Base-by-base conservation (phyloP, 2,329 filamentous ascomycete genomes). In the Beauveria australis region DNA sequence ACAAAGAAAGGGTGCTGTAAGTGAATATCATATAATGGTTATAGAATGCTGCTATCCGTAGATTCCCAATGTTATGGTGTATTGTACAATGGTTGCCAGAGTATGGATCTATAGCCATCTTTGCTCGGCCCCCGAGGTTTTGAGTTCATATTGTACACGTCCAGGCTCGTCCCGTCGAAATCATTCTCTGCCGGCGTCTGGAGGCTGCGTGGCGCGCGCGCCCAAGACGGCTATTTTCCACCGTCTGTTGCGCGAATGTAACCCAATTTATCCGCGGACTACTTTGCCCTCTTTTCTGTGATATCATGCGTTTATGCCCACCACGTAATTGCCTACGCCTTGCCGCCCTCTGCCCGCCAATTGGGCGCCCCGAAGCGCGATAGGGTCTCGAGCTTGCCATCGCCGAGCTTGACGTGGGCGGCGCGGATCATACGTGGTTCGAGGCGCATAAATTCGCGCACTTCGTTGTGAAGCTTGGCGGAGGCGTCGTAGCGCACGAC, bases 401-500 rank as follows among this genome's bases (percentile, higher is more conserved):
- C 79, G 48, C 92, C 93, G 66, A 97, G 80, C 80, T 92, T 95
- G 61, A 97, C 92, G 63, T 93, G 86, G 28, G 86, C 87, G 68
- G 92, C 88, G 62, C 92, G 85, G 64, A 99, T 89, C 85, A 97
- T 89, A 61, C 94, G 82, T 46, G 94, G 93, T 76, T 99, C 94
- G 66, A 96, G 80, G 55, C 85, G 83, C 66, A 99, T 81, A 19
- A 89, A 93, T 63, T 81, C 82, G 63, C 88, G 83, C 46, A 99
- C 83, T 48, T 86, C 80, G 66, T 89, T 78, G 75, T 97, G 93
- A 8, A 89, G 87, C 55, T 79, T 74, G 8, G 86, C 78, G 62
- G 87, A 89, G 61, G 88, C 79, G 74, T 99, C 94, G 80, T 96
- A 99, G 68, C 94, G 90, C 89, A 99, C 90, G 71, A 96, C 89